Evolutionary conservation across 192 early-diverging fungal species (phyloP).

Genomic region (Polychytrium aggregatum): DNA sequence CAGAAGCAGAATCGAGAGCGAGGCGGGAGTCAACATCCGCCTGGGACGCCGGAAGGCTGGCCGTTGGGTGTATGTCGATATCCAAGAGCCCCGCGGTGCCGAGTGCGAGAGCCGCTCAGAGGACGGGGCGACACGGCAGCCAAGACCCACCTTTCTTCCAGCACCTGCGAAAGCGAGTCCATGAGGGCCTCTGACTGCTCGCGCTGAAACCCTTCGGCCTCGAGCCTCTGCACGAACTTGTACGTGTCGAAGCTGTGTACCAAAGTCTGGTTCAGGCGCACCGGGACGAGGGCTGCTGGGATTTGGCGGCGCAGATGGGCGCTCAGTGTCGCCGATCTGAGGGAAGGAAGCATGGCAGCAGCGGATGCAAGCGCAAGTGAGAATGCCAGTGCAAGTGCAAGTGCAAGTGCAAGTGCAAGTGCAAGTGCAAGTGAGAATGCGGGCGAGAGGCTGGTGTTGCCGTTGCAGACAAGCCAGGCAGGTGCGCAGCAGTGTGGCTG

Average conservation of each 20-base stretch:
- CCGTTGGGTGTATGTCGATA: neutral
- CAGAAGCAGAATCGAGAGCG: neutral
- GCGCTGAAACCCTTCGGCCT: constrained; percentile 56
- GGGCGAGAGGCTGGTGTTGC: too few species aligned
- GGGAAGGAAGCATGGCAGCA: too few species aligned
- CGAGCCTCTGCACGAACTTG: constrained; percentile 59
- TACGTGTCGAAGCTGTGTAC: constrained; percentile 66
- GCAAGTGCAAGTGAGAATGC: too few species aligned
- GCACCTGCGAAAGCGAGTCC: constrained; percentile 55
- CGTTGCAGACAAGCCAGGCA: too few species aligned
- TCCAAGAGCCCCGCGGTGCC: neutral
- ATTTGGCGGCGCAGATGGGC: too few species aligned
- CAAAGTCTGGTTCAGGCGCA: too few species aligned
- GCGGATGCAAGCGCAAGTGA: too few species aligned
- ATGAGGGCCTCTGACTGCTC: constrained; percentile 70
- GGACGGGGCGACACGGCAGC: neutral
- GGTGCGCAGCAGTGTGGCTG: too few species aligned
- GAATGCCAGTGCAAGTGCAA: too few species aligned
- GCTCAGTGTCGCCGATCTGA: too few species aligned
- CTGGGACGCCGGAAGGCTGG: neutral
- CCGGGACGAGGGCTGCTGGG: too few species aligned
- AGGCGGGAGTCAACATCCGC: neutral
- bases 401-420: too few species aligned
- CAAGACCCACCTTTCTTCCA: constrained; percentile 50
- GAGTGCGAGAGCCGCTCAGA: neutral